Conservation (phyloP, 2,329 filamentous ascomycete genomes). For the Thielaviopsis populi region DNA sequence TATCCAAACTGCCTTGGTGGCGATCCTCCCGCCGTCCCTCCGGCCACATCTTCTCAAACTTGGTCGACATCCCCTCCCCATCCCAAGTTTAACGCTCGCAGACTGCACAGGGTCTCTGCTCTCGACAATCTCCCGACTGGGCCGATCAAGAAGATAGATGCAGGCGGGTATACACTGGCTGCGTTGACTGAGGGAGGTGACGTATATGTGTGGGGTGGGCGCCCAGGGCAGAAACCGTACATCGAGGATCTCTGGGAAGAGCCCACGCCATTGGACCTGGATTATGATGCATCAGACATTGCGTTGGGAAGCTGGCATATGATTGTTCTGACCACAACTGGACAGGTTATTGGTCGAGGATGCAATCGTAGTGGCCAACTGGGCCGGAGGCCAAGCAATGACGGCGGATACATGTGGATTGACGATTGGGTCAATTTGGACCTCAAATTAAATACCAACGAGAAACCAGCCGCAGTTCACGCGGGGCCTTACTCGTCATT, state of each 20-base stretch:
- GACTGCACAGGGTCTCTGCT: not conserved
- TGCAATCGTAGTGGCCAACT: slow-evolving; percentile 45
- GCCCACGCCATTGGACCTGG: slow-evolving; percentile 33
- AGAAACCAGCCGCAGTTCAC: slow-evolving; percentile 27
- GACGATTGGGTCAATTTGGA: slow-evolving; percentile 27
- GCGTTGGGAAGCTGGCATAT: slow-evolving; percentile 44
- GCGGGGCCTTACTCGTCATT: slow-evolving; percentile 38
- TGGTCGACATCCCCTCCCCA: not conserved
- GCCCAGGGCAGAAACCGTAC: slow-evolving; percentile 14
- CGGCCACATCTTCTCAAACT: not conserved
- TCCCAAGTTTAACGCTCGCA: not conserved
- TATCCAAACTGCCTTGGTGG: slow-evolving; percentile 36
- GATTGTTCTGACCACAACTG: slow-evolving; percentile 36
- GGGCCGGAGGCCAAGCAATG: slow-evolving; percentile 24
- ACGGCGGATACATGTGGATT: slow-evolving; percentile 13
- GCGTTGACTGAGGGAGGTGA: slow-evolving; percentile 43
- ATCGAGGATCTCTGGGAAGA: slow-evolving; percentile 16
- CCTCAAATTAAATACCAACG: slow-evolving; percentile 21
- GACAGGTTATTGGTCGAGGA: slow-evolving; percentile 40
- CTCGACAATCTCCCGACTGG: slow-evolving; percentile 37
- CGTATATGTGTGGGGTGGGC: slow-evolving; percentile 46
- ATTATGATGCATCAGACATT: slow-evolving; percentile 38
- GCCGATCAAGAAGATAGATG: slow-evolving; percentile 37
- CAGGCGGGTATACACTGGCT: slow-evolving; percentile 41
- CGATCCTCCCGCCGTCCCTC: slow-evolving; percentile 22